phyloP scores from a whole-genome alignment of 139 green algal species.

The Chlamydomonas sp. region DNA sequence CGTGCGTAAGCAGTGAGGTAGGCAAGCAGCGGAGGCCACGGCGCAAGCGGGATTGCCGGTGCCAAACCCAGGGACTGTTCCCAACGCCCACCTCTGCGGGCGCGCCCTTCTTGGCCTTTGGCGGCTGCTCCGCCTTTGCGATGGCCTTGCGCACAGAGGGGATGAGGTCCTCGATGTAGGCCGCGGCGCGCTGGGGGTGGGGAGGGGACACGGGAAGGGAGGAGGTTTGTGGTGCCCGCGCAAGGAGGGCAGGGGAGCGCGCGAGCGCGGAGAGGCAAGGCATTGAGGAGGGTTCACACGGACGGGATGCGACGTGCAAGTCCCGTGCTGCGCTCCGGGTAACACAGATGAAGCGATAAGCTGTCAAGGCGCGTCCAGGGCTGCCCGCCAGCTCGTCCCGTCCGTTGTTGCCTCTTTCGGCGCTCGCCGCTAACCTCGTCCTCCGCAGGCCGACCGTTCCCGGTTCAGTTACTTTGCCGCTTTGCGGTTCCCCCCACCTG shows the following conservation, averaged over 20 bases:
- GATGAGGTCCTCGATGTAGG: conserved; percentile 78
- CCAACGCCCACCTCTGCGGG: conserved; percentile 16
- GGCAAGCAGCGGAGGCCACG: neutral
- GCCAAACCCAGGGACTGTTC: neutral
- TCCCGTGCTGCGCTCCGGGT: too few relatives aligned
- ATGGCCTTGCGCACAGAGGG: conserved; percentile 81
- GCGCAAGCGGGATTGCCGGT: neutral
- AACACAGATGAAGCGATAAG: too few relatives aligned
- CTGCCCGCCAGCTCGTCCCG: too few relatives aligned
- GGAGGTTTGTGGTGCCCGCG: neutral
- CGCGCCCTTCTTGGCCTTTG: conserved; percentile 83
- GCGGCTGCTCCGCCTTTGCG: conserved; percentile 80
- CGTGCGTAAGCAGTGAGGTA: neutral
- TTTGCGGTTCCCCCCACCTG: conserved; percentile 19
- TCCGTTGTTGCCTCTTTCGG: too few relatives aligned
- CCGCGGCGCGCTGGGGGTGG: conserved; percentile 34
- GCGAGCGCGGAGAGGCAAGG: too few relatives aligned
- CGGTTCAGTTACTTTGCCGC: too few relatives aligned
- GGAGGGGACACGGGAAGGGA: neutral
- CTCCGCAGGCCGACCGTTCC: too few relatives aligned
- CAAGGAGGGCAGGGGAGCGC: neutral
- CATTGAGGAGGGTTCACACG: too few relatives aligned
- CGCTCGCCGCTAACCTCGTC: too few relatives aligned
- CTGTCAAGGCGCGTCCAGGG: too few relatives aligned
- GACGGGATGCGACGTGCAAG: too few relatives aligned